Evolutionary conservation across 1,139 yeast genomes (phyloP).

Genomic region (Hanseniaspora sp.): DNA sequence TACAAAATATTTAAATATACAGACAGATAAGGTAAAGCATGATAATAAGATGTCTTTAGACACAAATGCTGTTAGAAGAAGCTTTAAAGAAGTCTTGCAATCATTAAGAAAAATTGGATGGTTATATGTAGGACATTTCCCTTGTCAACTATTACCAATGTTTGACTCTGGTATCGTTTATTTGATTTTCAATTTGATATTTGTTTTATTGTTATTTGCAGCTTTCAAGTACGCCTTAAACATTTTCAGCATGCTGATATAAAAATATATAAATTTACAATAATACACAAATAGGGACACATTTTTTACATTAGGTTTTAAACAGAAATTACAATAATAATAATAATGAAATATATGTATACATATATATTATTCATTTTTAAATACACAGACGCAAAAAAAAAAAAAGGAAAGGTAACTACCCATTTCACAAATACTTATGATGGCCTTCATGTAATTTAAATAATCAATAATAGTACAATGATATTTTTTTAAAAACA

Average conservation of each 20-base stretch:
- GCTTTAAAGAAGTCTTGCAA: background rate
- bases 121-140: constrained; percentile 15
- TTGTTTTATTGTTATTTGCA: constrained; percentile 10
- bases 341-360: constrained; percentile 1
- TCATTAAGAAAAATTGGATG: constrained; percentile 12
- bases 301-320: background rate
- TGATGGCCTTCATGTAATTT: no score
- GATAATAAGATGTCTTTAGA: background rate
- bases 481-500: no score
- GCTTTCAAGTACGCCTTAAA: constrained; percentile 9
- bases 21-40: constrained; percentile 13
- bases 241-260: constrained; percentile 1
- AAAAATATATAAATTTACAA: background rate
- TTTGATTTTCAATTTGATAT: constrained; percentile 6
- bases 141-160: constrained; percentile 15
- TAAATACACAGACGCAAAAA: background rate
- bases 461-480: no score
- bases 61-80: constrained; percentile 1
- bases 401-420: constrained; percentile 20
- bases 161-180: constrained; percentile 14
- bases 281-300: background rate
- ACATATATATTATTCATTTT: background rate
- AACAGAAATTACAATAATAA: no score
- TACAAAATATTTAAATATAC: constrained; percentile 10
- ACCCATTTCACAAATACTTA: no score